Evolutionary conservation across 345 rosid species (phyloP).

Genomic region (Physaria fendleri): DNA sequence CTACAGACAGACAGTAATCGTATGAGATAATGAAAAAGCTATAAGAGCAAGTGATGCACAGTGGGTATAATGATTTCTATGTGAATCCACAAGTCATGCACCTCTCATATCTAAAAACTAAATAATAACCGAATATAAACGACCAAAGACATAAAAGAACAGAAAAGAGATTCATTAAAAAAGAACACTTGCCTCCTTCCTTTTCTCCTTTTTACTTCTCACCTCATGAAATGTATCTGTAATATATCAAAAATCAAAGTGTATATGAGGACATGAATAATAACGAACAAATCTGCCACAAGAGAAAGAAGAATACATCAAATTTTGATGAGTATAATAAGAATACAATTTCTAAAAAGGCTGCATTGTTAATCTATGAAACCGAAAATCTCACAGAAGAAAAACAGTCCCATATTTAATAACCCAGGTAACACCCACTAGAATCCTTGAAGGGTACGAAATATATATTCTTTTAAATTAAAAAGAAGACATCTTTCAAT

Average conservation of each 20-base stretch:
- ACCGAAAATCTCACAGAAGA: background rate
- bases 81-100: background rate
- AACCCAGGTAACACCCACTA: background rate
- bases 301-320: background rate
- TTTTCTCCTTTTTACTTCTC: constrained; percentile 55
- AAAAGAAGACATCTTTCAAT: background rate
- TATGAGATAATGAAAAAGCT: constrained; percentile 11
- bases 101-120: background rate
- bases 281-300: background rate
- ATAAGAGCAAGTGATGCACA: background rate
- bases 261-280: background rate
- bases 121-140: background rate
- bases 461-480: background rate
- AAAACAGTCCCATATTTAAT: background rate
- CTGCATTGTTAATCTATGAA: background rate
- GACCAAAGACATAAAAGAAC: background rate
- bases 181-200: constrained; percentile 53
- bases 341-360: background rate
- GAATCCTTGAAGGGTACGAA: constrained; percentile 4
- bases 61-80: background rate
- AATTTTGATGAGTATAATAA: background rate
- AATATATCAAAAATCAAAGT: background rate
- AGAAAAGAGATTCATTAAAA: background rate
- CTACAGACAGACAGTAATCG: constrained; percentile 37
- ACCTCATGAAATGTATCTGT: constrained; percentile 96